Evolutionary conservation across 2,329 filamentous ascomycete species (phyloP).

Genomic region (Ophiostoma sp.): DNA sequence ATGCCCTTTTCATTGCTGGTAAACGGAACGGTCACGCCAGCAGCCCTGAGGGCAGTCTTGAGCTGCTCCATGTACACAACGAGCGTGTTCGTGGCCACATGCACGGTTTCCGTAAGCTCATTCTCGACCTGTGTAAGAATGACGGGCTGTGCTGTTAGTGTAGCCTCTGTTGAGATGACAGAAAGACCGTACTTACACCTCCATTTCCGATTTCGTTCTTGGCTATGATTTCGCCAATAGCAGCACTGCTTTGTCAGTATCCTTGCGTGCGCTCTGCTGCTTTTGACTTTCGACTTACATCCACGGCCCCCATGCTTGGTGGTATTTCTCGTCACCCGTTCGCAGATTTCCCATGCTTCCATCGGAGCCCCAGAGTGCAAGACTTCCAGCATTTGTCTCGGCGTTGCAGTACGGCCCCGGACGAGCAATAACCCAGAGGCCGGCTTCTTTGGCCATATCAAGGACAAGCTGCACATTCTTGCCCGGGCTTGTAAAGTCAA

Average conservation of each 20-base stretch:
- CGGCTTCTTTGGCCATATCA: conserved; percentile 64
- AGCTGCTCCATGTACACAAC: conserved; percentile 26
- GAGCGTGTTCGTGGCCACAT: conserved; percentile 24
- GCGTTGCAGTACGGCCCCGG: conserved; percentile 50
- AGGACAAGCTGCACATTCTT: conserved; percentile 66
- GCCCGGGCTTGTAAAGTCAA: conserved; percentile 51
- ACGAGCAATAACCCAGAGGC: conserved; percentile 66
- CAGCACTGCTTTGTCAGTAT: conserved; percentile 41
- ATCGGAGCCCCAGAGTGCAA: conserved; percentile 68
- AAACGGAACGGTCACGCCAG: conserved; percentile 24
- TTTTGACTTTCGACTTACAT: conserved; percentile 28
- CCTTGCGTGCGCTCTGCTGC: conserved; percentile 33
- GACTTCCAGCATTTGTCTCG: conserved; percentile 69
- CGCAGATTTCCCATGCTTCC: conserved; percentile 59
- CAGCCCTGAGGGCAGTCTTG: conserved; percentile 20
- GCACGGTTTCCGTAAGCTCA: conserved; percentile 50
- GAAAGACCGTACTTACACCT: conserved; percentile 38
- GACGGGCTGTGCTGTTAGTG: conserved; percentile 44
- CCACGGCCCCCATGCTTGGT: conserved; percentile 43
- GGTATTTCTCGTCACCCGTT: conserved; percentile 55
- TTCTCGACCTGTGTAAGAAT: conserved; percentile 79
- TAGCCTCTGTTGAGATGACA: background rate
- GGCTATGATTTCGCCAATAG: conserved; percentile 62
- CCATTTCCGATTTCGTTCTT: conserved; percentile 76
- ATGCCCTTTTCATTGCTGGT: conserved; percentile 34